Evolutionary conservation across 305 asterid genomes (phyloP).

Genomic region (Lippia alba): DNA sequence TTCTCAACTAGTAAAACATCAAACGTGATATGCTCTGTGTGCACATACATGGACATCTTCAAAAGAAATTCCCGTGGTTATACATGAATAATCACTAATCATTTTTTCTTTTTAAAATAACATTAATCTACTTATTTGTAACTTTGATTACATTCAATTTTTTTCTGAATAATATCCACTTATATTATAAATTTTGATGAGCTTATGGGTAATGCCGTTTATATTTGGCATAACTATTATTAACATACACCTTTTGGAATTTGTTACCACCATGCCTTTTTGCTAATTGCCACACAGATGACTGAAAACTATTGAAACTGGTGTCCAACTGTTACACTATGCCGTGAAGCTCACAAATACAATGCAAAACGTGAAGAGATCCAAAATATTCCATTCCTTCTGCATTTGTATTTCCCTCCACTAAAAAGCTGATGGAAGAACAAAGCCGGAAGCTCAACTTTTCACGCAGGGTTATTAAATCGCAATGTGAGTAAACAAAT

Average conservation of each 20-base stretch:
- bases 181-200: not conserved
- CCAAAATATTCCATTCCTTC: conserved; percentile 1
- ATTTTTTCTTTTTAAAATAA: no score
- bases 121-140: not conserved
- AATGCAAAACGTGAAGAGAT: conserved; percentile 10
- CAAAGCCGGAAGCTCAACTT: conserved; percentile 12
- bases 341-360: not conserved
- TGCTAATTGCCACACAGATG: not conserved
- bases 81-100: not conserved
- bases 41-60: conserved; percentile 7
- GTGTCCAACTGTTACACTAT: not conserved
- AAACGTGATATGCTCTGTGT: not conserved
- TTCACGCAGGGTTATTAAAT: conserved; percentile 16
- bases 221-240: not conserved
- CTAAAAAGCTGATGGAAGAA: not conserved
- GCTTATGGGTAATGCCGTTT: not conserved
- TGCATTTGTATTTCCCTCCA: not conserved
- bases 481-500: not conserved
- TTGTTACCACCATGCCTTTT: not conserved
- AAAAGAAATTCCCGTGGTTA: not conserved
- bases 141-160: not conserved
- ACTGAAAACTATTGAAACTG: not conserved
- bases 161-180: not conserved
- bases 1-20: conserved; percentile 14
- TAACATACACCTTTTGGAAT: not conserved